phyloP scores from a whole-genome alignment of 2,329 filamentous ascomycete species.

The Daldinia sp. region DNA sequence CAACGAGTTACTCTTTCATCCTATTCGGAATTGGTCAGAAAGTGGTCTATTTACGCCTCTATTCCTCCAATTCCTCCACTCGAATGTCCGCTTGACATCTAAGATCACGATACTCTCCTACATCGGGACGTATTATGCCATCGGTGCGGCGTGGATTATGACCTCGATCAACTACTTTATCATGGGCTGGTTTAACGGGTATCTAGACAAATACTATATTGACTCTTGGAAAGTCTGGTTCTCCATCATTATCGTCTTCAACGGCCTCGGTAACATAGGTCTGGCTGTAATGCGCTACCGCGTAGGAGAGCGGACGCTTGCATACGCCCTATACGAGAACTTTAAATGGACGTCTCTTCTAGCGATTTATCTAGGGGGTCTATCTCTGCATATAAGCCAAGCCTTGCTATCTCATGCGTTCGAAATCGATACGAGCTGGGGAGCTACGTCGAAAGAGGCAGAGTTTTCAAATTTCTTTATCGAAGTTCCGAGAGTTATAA shows the following conservation, averaged over 20 bases:
- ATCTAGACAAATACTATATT: conserved; percentile 72
- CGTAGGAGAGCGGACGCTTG: conserved; percentile 67
- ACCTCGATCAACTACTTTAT: conserved; percentile 75
- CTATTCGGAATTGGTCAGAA: conserved; percentile 68
- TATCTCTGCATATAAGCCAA: conserved; percentile 82
- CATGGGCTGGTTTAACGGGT: conserved; percentile 74
- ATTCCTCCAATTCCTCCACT: conserved; percentile 67
- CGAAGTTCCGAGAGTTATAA: conserved; percentile 80
- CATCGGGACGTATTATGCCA: conserved; percentile 71
- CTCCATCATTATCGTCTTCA: conserved; percentile 81
- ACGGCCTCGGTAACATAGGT: conserved; percentile 75
- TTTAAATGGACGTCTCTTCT: conserved; percentile 79
- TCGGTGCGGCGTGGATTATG: conserved; percentile 72
- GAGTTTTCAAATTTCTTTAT: conserved; percentile 86
- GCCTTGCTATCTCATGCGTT: conserved; percentile 85
- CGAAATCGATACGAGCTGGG: conserved; percentile 86
- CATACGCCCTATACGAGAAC: conserved; percentile 67
- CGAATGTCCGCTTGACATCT: conserved; percentile 68
- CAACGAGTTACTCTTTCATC: conserved; percentile 75
- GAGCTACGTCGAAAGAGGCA: conserved; percentile 82
- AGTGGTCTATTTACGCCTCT: conserved; percentile 72
- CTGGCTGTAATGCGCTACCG: conserved; percentile 78
- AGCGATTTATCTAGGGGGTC: conserved; percentile 82
- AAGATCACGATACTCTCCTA: conserved; percentile 74
- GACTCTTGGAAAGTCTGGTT: conserved; percentile 81